Base-by-base conservation (phyloP, 2,329 filamentous ascomycete species). In the Colletotrichum salicis region DNA sequence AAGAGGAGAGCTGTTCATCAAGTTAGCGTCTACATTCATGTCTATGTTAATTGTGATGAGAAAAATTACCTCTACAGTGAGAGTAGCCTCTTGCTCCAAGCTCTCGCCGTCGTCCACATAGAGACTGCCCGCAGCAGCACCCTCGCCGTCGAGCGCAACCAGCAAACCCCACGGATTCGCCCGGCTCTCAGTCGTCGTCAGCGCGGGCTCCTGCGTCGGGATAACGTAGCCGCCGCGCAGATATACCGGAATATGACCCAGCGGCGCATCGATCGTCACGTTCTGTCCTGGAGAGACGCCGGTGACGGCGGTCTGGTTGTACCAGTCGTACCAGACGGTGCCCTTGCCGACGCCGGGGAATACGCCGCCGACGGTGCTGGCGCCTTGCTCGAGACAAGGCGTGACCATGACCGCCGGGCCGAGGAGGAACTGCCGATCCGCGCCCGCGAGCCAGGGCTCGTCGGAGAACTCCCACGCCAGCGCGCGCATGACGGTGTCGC, bases 91-190 rank as follows among this genome's bases (percentile, higher is more conserved):
- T 24, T 61, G 70, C 56, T 80, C 76, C 8, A 94, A 70, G 67
- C 90, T 93, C 81, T 92, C 91, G 1, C 93, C 93, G 75, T 96
- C 93, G 76, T 95, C 93, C 8, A 95, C 78, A 77, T 95, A 95
- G 35, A 95, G 80, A 22, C 83, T 79, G 0, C 93, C 93, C 2
- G 76, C 82, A 0, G 93, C 92, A 1, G 80, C 79, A 0, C 90
- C 89, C 19, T 86, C 76, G 1, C 77, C 76, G 73, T 87, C 85
- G 1, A 93, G 85, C 2, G 92, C 91, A 1, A 89, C 88, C 11
- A 94, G 83, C 52, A 95, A 74, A 8, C 88, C 88, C 91, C 92
- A 95, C 0, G 90, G 87, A 59, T 89, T 93, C 60, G 85, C 83
- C 45, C 92, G 86, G 24, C 86, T 88, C 45, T 89, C 89, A 0